Evolutionary conservation across 768 basidiomycete genomes (phyloP), one percentile per base, ranked within the genome.

Genomic region (Trichaptum fuscoviolaceum): DNA sequence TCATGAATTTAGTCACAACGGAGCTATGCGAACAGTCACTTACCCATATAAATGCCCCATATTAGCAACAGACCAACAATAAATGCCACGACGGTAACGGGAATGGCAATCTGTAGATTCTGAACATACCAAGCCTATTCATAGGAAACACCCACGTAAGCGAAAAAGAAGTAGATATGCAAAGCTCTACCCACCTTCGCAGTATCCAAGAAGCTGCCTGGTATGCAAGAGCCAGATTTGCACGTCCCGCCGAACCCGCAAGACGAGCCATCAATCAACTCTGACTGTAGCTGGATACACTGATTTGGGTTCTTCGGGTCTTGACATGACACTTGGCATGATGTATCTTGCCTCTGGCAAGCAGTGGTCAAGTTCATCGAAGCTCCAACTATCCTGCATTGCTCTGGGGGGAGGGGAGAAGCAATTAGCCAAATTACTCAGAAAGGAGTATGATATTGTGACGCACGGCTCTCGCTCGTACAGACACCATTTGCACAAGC

Each of bases 161-260:
- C 52, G 7, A 18, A 4, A 34, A 36, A 57, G 64, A 66, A 61
- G 24, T 34, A 34, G 23, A 6, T 18, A 61, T 25, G 15, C 30
- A 15, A 2, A 67, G 62, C 30, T 58, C 63, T 36, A 67, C 70
- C 65, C 70, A 87, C 89, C 80, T 87, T 87, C 34, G 86, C 86
- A 0, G 84, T 87, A 58, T 84, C 83, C 25, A 89, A 75, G 65
- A 85, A 76, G 66, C 80, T 81, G 34, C 86, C 90, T 30, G 85
- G 71, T 69, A 86, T 77, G 73, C 93, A 95, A 24, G 76, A 82
- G 34, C 89, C 87, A 65, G 80, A 77, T 20, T 75, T 68, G 73
- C 93, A 95, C 65, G 81, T 81, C 25, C 92, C 93, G 35, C 88
- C 91, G 72, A 85, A 91, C 7, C 92, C 92, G 75, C 93, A 96